These are phyloP conservation scores for Fulvia fulva DNA, from an alignment of 2,329 filamentous ascomycete genomes.

Conservation along the genomic window DNA sequence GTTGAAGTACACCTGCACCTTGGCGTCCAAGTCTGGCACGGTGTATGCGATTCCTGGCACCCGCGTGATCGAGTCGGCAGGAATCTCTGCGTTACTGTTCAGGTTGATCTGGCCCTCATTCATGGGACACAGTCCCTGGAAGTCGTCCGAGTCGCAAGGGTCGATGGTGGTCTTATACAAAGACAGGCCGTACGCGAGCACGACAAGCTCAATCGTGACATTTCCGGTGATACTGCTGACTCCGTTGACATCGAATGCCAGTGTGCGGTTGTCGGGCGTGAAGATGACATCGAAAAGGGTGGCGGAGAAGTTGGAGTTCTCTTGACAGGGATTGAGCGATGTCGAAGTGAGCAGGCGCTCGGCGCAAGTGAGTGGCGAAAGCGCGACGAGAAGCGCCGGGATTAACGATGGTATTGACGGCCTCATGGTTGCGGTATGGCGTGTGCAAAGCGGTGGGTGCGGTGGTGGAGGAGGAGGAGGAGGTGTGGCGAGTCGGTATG, in stretches of 20 bases:
- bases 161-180: constrained; percentile 65
- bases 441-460: constrained; percentile 1
- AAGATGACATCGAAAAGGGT: constrained; percentile 83
- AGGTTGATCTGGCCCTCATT: constrained; percentile 75
- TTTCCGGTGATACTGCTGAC: constrained; percentile 80
- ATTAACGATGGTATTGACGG: constrained; percentile 27
- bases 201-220: constrained; percentile 70
- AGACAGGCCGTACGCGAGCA: constrained; percentile 78
- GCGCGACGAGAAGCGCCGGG: constrained; percentile 31
- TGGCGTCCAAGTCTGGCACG: constrained; percentile 86
- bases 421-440: constrained; percentile 23
- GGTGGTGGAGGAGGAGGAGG: background rate
- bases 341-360: constrained; percentile 71
- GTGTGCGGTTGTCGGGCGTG: constrained; percentile 68
- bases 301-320: constrained; percentile 79
- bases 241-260: constrained; percentile 71
- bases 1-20: constrained; percentile 77
- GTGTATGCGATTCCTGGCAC: constrained; percentile 83
- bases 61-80: constrained; percentile 53
- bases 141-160: constrained; percentile 64
- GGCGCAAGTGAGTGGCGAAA: constrained; percentile 51
- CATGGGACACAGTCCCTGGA: constrained; percentile 86
- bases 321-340: constrained; percentile 80
- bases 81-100: constrained; percentile 64
- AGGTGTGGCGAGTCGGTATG: background rate